phyloP scores from a whole-genome alignment of 2,329 filamentous ascomycete genomes.

The Dactylellina haptotyla region DNA sequence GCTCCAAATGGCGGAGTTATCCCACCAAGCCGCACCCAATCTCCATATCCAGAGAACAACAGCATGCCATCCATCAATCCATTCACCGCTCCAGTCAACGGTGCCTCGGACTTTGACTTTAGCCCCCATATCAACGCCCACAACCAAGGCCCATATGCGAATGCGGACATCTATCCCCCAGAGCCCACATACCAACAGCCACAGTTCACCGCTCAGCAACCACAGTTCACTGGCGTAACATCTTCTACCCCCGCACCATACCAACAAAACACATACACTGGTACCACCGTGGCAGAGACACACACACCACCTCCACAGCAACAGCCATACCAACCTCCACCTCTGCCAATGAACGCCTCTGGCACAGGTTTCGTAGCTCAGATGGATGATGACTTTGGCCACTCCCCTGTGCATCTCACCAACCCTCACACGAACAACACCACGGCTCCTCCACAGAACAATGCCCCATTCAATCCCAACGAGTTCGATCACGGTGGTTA shows the following conservation, averaged over 20 bases:
- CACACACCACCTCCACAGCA: conserved; percentile 11
- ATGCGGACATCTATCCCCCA: conserved; percentile 51
- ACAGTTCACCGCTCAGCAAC: not conserved
- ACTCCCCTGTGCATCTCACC: conserved; percentile 43
- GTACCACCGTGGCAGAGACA: conserved; percentile 22
- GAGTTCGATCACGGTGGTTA: conserved; percentile 52
- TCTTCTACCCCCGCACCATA: conserved; percentile 22
- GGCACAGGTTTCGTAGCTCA: conserved; percentile 39
- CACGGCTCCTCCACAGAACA: not conserved
- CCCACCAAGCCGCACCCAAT: conserved; percentile 42
- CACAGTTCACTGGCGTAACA: conserved; percentile 37
- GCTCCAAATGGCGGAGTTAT: conserved; percentile 10
- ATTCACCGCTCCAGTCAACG: not conserved
- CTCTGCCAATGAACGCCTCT: conserved; percentile 6
- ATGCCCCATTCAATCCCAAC: conserved; percentile 35
- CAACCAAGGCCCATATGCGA: conserved; percentile 52
- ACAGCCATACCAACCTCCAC: not conserved
- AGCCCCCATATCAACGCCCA: conserved; percentile 52
- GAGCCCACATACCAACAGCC: conserved; percentile 46
- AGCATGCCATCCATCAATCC: conserved; percentile 36
- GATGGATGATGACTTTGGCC: conserved; percentile 51
- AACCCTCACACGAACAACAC: conserved; percentile 21
- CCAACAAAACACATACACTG: conserved; percentile 31
- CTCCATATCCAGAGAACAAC: conserved; percentile 42
- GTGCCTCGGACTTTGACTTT: conserved; percentile 35